Base-by-base conservation (phyloP, 345 rosid genomes). In the Corchorus olitorius region DNA sequence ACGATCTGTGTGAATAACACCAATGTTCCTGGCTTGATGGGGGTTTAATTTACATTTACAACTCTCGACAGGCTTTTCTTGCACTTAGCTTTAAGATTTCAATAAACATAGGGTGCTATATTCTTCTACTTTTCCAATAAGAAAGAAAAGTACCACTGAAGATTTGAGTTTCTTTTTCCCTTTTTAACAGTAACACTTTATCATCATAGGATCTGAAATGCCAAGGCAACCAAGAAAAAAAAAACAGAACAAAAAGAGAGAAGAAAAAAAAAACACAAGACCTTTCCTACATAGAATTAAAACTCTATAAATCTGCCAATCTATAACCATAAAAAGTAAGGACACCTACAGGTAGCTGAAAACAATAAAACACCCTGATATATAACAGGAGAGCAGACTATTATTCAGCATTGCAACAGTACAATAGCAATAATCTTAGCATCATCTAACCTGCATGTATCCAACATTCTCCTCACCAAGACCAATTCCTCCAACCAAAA, bases 381-480 rank as follows among this genome's bases (percentile, higher is more conserved):
- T 0, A n/a, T 5, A 34, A 20, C 35, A 74, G 60, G 27, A 45
- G 5, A 65, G 43, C 14, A 66, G n/a, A 69, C n/a, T 20, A 39
- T 4, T 48, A 14, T 49, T 65, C 58, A 70, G 50, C 50, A 72
- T 19, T 22, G 37, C 49, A 76, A 43, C 20, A 17, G n/a, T 70
- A 72, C 22, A 41, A 76, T 39, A 54, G 45, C 53, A 14, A 50
- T 65, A 27, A 61, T 20, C n/a, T 6, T 37, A 20, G 74, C 33
- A 16, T 65, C 8, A 37, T 69, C 84, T 84, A 78, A 96, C 99
- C 98, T 96, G 99, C 99, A 96, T 96, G 82, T 86, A 93, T 76
- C 99, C 99, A 72, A 82, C 85, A 84, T 79, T 89, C 81, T 96
- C 98, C 86, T 96, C 99, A 4, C 97, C 97, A 45, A 85, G 83